Conservation (phyloP, 116 monocot genomes). For the Cymodocea nodosa region DNA sequence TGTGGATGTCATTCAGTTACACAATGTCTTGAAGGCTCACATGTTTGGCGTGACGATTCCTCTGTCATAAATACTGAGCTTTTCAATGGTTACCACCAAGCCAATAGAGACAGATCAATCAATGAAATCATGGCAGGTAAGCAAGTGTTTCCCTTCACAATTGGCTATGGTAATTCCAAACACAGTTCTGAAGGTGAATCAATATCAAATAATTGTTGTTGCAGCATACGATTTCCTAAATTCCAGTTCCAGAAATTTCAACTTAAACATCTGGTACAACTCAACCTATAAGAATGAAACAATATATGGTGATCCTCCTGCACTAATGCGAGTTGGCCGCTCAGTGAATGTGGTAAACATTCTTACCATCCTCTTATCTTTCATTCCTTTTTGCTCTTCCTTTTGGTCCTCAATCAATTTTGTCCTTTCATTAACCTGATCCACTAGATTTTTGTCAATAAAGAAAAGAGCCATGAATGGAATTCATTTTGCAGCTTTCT, state of each 20-base stretch:
- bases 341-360: conserved; percentile 66
- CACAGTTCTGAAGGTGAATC: no score
- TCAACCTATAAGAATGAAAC: conserved; percentile 45
- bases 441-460: no score
- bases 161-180: no score
- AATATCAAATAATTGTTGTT: conserved; percentile 7
- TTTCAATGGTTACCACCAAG: conserved; percentile 41
- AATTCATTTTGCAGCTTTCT: no score
- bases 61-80: conserved; percentile 40
- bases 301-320: background rate
- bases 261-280: conserved; percentile 60
- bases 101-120: conserved; percentile 25
- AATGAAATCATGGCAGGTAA: conserved; percentile 64
- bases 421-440: background rate
- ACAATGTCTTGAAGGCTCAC: conserved; percentile 38
- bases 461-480: no score
- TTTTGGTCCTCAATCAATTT: background rate
- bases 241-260: conserved; percentile 25
- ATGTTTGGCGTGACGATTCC: conserved; percentile 52
- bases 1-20: conserved; percentile 28
- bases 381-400: no score
- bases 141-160: no score
- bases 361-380: background rate
- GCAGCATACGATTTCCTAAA: conserved; percentile 81
- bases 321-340: conserved; percentile 31